Evolutionary conservation across 225 moss, liverwort and hornwort species (phyloP), one percentile per base, ranked within the genome.

Genomic region (Ulota crispa): DNA sequence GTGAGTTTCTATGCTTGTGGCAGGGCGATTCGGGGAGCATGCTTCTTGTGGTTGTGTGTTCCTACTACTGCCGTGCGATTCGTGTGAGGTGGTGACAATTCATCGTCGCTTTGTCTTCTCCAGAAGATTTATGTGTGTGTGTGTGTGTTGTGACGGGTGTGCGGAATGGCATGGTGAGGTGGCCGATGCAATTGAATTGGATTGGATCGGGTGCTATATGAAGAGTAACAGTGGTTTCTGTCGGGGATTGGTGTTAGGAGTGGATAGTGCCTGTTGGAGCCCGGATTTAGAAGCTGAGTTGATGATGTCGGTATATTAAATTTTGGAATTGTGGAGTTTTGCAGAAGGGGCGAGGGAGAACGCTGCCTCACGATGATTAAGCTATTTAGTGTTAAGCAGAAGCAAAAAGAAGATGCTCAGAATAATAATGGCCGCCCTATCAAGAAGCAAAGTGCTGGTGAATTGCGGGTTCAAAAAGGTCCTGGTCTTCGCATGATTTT

Each of bases 401-500:
- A 95, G 89, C 95, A 95, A 82, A 95, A 85, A 87, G 95, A 95
- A 91, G 95, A 92, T 80, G 95, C 95, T 78, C 91, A 89, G 85
- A 95, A 92, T 79, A 92, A 94, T 67, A 94, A 95, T 95, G 95
- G 95, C 89, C 92, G 93, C 64, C 93, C 95, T 43, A 88, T 91
- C 82, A 95, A 94, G 84, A 95, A 95, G 87, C 93, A 95, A 87
- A 95, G 93, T 86, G 92, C 95, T 81, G 93, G 95, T 71, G 95
- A 95, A 87, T 83, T 95, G 83, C 95, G 95, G 67, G 93, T 95
- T 52, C 95, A 95, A 77, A 95, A 95, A 93, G 95, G 95, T 95
- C 24, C 47, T 80, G n/a, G 21, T 53, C 37, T n/a, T 37, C 15
- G 55, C 60, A 24, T 73, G 50, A 59, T 26, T 54, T 31, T 61